Evolutionary conservation across 2,329 filamentous ascomycete genomes (phyloP).

Genomic region (Fusarium xylarioides): DNA sequence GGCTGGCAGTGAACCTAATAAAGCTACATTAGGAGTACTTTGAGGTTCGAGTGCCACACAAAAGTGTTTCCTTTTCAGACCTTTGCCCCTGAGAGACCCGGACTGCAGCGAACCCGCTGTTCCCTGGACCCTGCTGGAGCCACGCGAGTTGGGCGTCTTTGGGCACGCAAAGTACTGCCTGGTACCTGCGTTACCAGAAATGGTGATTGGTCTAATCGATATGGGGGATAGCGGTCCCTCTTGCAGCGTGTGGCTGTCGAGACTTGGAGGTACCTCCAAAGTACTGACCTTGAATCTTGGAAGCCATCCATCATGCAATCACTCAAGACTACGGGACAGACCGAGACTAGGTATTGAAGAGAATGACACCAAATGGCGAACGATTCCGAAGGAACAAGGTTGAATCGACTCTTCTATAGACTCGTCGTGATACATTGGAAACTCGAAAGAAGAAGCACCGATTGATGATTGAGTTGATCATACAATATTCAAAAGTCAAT

Average conservation of each 20-base stretch:
- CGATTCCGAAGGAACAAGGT: not conserved
- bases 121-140: conserved; percentile 23
- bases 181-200: not conserved
- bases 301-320: conserved; percentile 8
- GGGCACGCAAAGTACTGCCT: not conserved
- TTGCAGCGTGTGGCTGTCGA: conserved; percentile 18
- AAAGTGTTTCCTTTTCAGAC: conserved; percentile 23
- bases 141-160: conserved; percentile 9
- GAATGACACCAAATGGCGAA: not conserved
- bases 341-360: conserved; percentile 10
- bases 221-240: conserved; percentile 18
- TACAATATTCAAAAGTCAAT: not conserved
- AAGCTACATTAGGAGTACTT: conserved; percentile 13
- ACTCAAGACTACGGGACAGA: conserved; percentile 18
- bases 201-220: not conserved
- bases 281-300: not conserved
- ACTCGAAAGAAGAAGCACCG: not conserved
- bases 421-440: not conserved
- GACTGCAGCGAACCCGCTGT: conserved; percentile 14
- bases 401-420: not conserved
- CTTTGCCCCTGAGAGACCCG: conserved; percentile 21
- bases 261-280: conserved; percentile 2
- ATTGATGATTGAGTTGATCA: not conserved
- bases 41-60: not conserved
- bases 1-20: conserved; percentile 4